A percentile compares a stretch with the other conserved stretches of the same genome.
Evolutionary conservation across 768 basidiomycete species (phyloP).

Genomic region (Auricularia sp.): DNA sequence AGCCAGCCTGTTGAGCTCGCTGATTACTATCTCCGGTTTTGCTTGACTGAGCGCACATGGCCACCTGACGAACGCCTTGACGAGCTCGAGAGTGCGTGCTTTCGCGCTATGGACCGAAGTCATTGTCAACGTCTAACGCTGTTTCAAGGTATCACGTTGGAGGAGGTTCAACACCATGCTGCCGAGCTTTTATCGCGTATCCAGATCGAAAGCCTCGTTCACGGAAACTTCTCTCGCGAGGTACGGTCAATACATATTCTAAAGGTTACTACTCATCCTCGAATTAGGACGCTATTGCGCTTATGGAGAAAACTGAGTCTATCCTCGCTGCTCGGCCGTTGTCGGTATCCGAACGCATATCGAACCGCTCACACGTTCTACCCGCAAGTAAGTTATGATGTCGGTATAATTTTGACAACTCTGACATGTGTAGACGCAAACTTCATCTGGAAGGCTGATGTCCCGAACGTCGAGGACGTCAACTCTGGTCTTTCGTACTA

Average conservation of each 20-base stretch:
- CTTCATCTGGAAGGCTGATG: conserved; percentile 49
- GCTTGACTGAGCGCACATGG: conserved; percentile 65
- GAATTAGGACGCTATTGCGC: conserved; percentile 60
- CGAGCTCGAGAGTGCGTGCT: conserved; percentile 58
- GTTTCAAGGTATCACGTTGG: conserved; percentile 53
- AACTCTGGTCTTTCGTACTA: conserved; percentile 87
- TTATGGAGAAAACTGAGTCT: conserved; percentile 64
- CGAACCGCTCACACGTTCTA: conserved; percentile 47
- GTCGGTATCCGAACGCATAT: conserved; percentile 43
- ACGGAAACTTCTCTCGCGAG: conserved; percentile 80
- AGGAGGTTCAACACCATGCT: conserved; percentile 60
- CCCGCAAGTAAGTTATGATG: conserved; percentile 43
- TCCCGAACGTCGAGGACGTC: conserved; percentile 76
- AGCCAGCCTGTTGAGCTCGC: conserved; percentile 74
- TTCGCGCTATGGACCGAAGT: background rate
- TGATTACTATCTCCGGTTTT: conserved; percentile 63
- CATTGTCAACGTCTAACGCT: too few relatives aligned
- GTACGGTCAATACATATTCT: conserved; percentile 32
- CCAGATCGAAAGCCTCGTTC: conserved; percentile 61
- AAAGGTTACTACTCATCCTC: conserved; percentile 4
- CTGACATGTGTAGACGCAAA: conserved; percentile 46
- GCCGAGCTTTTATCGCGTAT: conserved; percentile 50
- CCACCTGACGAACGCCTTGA: conserved; percentile 66
- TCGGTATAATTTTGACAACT: background rate
- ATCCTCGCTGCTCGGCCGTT: conserved; percentile 48